Evolutionary conservation across 176 grass and related monocot species (phyloP), one percentile per base, ranked within the genome.

Genomic region (Bolboschoenus planiculmis): DNA sequence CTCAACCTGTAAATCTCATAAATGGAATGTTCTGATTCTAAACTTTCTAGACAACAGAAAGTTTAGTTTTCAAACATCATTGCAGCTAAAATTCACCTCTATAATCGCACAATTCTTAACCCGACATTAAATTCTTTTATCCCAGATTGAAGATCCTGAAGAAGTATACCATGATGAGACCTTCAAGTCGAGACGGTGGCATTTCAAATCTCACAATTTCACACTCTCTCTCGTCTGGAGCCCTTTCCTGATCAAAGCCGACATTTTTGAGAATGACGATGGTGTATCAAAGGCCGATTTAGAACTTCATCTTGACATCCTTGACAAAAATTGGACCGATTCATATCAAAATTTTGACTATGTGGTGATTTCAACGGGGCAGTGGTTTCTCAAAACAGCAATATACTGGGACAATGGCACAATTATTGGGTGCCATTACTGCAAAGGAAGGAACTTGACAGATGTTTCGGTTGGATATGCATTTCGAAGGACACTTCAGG

Each of bases 351-450:
- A 29, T 53, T 99, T 99, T 21, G 92, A 95, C 71, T 91, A 99
- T 4, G 74, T 93, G 0, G 64, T 99, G 26, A 95, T 95, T 53
- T 99, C 96, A 0, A 90, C 87, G 1, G 92, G 96, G 4, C 96
- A 93, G 37, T 99, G 96, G 93, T 99, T 95, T 56, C 79, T 91
- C 73, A 99, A 99, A 78, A 82, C 86, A 2, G 89, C 96, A 33
- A 70, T 95, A 34, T 99, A 93, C 84, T 67, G 85, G 84, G 93
- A 99, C 84, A 88, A 95, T 7, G 70, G 51, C 14, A 36, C 20
- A 14, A 42, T 78, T 9, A 85, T 89, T 6, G 93, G 93, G 27
- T 95, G 91, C 86, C 96, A 99, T 87, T 61, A 82, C 40, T 99
- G 96, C 83, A 30, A 89, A 63, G 67, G 81, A 5, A 89, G 84